Evolutionary conservation across 2,329 filamentous ascomycete species (phyloP), one percentile per base, ranked within the genome.

Genomic region (Botrytis cinerea): DNA sequence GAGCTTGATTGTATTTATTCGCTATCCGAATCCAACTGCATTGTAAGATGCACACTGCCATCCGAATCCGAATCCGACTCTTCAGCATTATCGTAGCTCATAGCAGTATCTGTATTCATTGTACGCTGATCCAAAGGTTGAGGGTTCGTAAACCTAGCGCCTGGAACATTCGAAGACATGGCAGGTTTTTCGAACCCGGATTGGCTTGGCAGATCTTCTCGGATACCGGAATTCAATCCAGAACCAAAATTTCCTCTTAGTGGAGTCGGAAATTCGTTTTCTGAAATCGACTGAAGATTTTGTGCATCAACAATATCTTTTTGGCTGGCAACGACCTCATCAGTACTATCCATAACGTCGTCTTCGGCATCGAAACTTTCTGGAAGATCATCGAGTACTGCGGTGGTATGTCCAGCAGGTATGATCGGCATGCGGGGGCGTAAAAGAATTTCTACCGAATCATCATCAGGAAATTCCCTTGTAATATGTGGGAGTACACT

Each of bases 401-500:
- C 7, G 5, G 38, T 22, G 6, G 12, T 69, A 25, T 67, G 64
- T 32, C 60, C 71, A 48, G 76, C 70, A 80, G 78, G 74, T 77
- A 82, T 74, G 72, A 85, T 80, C 2, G 86, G 85, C 84, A 87
- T 85, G 61, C 86, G 82, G 20, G 86, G 86, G 70, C 85, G 82
- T 35, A 88, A 85, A 73, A 98, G 81, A 16, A 92, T 87, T 82
- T 98, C 95, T 1, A 96, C 88, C 25, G 87, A 87, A 73, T 88
- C 85, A 68, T 91, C 88, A 18, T 86, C 81, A 0, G 90, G 86
- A 78, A 90, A 93, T 69, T 88, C 87, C 72, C 90, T 87, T 12
- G 90, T 88, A 40, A 98, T 84, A 78, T 97, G 92, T 0, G 95
- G 95, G 66, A 97, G 83, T 66, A 97, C 91, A 81, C 91, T 96